phyloP scores from a whole-genome alignment of 306 rosid species.

The Gastrolobium villosum region DNA sequence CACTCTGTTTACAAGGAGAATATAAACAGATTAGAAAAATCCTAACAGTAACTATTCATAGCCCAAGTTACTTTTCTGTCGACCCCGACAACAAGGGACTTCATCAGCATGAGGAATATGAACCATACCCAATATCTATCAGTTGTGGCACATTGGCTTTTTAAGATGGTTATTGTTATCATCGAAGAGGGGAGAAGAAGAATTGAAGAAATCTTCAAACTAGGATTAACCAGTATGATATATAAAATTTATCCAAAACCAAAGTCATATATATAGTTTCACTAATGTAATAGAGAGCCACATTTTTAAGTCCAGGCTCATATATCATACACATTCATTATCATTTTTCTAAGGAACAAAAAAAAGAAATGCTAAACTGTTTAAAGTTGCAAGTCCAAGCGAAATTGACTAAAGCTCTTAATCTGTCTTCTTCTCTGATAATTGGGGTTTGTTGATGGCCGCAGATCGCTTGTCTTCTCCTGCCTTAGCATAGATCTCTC shows the following conservation, averaged over 20 bases:
- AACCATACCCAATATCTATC: too few species aligned
- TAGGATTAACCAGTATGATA: not conserved
- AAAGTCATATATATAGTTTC: constrained; percentile 17
- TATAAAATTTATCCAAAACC: constrained; percentile 36
- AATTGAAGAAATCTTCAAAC: not conserved
- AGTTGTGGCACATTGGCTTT: not conserved
- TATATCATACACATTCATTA: constrained; percentile 31
- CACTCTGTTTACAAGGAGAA: too few species aligned
- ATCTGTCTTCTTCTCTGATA: constrained; percentile 51
- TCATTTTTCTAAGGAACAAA: not conserved
- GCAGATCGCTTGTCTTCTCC: constrained; percentile 68
- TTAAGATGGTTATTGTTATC: not conserved
- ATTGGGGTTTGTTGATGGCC: constrained; percentile 25
- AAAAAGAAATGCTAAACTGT: not conserved
- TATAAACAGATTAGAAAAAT: too few species aligned
- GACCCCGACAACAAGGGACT: too few species aligned
- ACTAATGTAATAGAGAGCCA: constrained; percentile 3
- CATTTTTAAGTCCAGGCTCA: constrained; percentile 14
- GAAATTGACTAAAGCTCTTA: constrained; percentile 18
- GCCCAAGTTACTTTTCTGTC: too few species aligned
- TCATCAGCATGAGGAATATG: too few species aligned
- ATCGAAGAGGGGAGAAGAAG: not conserved
- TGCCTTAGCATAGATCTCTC: constrained; percentile 64
- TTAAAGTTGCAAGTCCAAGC: constrained; percentile 17
- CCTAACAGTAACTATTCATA: too few species aligned